Evolutionary conservation across 2,329 filamentous ascomycete genomes (phyloP), one percentile per base, ranked within the genome.

Genomic region (Raffaelea albimanens): DNA sequence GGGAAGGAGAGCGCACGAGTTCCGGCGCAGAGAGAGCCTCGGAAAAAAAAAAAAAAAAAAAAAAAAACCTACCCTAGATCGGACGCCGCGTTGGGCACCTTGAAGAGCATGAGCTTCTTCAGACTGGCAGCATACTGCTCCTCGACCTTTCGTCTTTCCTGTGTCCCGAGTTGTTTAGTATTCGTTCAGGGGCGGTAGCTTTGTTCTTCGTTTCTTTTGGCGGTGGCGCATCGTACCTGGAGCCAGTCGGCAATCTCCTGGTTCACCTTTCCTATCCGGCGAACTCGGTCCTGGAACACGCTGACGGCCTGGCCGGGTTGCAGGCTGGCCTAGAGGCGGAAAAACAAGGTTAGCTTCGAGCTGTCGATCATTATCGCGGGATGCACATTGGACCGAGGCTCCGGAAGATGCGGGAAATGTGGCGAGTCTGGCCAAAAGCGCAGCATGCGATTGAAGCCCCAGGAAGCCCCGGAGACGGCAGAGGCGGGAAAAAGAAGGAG

Each of bases 231-330:
- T 56, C 68, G 67, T 80, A 95, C 90, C 83, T 91, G 85, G 53
- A 98, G 77, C 88, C 91, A 98, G 69, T 97, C 91, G 64, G 91
- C 91, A 60, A 98, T 87, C 63, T 96, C 88, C 57, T 73, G 68
- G 67, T 98, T 96, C 68, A 95, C 71, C 65, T 83, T 88, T 59
- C 78, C 79, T 62, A 97, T 91, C 66, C 88, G 80, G 66, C 85
- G 86, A 57, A 97, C 79, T 60, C 93, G 87, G 58, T 96, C 90
- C 65, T 83, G 85, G 58, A 97, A 78, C 50, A 88, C 78, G 47
- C 79, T 76, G 36, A 89, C 86, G 51, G 93, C 90, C 69, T 93
- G 87, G 56, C 70, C 70, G 22, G 93, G 91, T 65, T 87, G 81
- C 59, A 98, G 76, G 59, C 80, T 78, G 56, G 83, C 82, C 91